Evolutionary conservation across 306 rosid species (phyloP).

Genomic region (Oxytropis ochrocephala): DNA sequence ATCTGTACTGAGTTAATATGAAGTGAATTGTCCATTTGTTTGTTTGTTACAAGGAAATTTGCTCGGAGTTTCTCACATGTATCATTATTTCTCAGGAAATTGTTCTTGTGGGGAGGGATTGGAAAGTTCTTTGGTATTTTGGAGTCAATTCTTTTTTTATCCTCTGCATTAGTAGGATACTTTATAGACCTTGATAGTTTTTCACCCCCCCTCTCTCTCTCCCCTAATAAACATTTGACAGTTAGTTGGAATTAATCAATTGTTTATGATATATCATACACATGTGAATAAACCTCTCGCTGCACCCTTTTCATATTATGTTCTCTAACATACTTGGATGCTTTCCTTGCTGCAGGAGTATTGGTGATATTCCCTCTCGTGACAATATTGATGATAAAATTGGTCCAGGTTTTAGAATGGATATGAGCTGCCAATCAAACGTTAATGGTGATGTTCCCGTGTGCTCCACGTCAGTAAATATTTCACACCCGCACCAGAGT

Average conservation of each 20-base stretch:
- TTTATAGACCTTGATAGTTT: not conserved
- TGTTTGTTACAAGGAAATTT: not conserved
- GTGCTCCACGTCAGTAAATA: conserved; percentile 31
- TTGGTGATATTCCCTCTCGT: conserved; percentile 31
- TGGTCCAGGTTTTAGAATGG: conserved; percentile 36
- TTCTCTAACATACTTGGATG: conserved; percentile 11
- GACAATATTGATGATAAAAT: conserved; percentile 36
- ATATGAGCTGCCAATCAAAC: conserved; percentile 62
- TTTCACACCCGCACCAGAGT: conserved; percentile 39
- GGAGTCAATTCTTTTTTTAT: not conserved
- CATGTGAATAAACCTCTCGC: not conserved
- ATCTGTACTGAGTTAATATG: not conserved
- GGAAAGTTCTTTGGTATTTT: not conserved
- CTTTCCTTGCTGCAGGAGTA: conserved; percentile 24
- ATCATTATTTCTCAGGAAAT: not conserved
- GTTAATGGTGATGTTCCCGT: conserved; percentile 36
- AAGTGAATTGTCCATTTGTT: not conserved
- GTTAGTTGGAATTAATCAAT: not conserved
- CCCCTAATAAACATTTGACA: not conserved
- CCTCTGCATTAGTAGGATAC: not conserved
- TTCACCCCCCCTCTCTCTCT: not conserved
- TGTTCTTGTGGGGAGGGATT: not conserved
- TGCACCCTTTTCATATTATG: not conserved
- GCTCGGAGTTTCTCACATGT: not conserved
- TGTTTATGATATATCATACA: not conserved